Percentiles rank a stretch among this genome's conserved stretches.
Evolutionary conservation across 345 rosid species (phyloP).

Genomic region (Hibiscus tridactylites): DNA sequence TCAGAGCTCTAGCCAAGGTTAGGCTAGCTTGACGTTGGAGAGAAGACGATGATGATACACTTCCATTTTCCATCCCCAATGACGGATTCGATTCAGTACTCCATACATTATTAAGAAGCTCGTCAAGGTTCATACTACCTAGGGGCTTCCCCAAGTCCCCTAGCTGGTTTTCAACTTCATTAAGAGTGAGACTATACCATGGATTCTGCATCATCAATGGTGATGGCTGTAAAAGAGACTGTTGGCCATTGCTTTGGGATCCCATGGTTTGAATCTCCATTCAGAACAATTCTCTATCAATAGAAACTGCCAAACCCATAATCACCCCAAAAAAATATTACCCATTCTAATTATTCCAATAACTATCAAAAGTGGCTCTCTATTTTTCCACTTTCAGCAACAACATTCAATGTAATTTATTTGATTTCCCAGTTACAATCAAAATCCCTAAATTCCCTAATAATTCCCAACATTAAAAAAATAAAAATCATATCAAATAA

Average conservation of each 20-base stretch:
- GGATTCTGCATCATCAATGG: conserved; percentile 36
- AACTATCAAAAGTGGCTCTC: not conserved
- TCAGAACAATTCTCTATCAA: conserved; percentile 19
- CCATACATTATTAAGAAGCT: conserved; percentile 46
- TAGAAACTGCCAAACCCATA: not conserved
- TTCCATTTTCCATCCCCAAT: conserved; percentile 17
- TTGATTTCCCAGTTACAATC: not conserved
- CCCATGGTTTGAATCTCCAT: conserved; percentile 63
- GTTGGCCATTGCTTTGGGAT: conserved; percentile 40
- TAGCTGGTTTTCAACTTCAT: conserved; percentile 37
- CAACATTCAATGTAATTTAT: not conserved
- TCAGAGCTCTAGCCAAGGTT: conserved; percentile 16
- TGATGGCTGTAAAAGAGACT: conserved; percentile 24
- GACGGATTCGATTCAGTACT: conserved; percentile 26
- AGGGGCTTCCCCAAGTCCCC: conserved; percentile 40
- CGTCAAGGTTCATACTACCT: conserved; percentile 53
- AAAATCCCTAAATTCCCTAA: not conserved
- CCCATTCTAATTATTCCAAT: not conserved
- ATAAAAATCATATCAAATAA: not conserved
- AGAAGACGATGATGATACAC: conserved; percentile 15
- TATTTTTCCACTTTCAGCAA: not conserved
- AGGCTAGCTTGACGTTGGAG: not conserved
- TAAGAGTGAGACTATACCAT: conserved; percentile 38
- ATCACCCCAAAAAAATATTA: not conserved
- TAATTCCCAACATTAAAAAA: not conserved